Conservation (phyloP, 495 filamentous ascomycete genomes). For the Niebla homalea region DNA sequence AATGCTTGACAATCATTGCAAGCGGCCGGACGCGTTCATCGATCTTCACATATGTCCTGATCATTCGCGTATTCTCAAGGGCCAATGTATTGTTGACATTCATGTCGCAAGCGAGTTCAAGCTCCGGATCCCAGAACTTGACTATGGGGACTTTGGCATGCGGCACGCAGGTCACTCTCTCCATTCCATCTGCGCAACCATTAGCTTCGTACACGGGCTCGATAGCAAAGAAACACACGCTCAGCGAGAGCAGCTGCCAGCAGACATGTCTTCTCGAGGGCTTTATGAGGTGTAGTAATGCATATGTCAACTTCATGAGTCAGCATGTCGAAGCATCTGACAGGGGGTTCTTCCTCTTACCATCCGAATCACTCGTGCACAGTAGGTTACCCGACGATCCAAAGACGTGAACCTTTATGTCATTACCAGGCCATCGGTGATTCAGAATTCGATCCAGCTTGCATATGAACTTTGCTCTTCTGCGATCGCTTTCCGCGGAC, state of each 20-base stretch:
- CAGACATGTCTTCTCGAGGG: slow-evolving; percentile 73
- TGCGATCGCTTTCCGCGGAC: slow-evolving; percentile 60
- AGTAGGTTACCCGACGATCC: slow-evolving; percentile 93
- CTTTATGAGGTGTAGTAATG: slow-evolving; percentile 79
- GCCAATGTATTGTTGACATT: slow-evolving; percentile 96
- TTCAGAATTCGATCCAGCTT: slow-evolving; percentile 84
- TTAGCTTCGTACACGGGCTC: slow-evolving; percentile 17
- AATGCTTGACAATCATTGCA: slow-evolving; percentile 93
- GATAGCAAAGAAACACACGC: slow-evolving; percentile 41
- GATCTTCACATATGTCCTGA: slow-evolving; percentile 90
- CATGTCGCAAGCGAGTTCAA: slow-evolving; percentile 88
- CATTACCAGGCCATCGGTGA: slow-evolving; percentile 76
- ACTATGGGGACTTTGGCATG: slow-evolving; percentile 96
- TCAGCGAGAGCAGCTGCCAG: slow-evolving; percentile 71
- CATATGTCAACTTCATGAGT: slow-evolving; percentile 79
- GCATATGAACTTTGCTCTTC: slow-evolving; percentile 58
- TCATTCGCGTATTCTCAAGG: slow-evolving; percentile 94
- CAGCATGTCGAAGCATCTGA: neutral
- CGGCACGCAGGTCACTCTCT: slow-evolving; percentile 84
- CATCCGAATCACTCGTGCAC: slow-evolving; percentile 92
- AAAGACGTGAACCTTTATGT: slow-evolving; percentile 87
- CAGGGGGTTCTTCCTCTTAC: slow-evolving; percentile 35
- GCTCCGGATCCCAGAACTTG: slow-evolving; percentile 95
- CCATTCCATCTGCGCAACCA: slow-evolving; percentile 67
- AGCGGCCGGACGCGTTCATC: slow-evolving; percentile 81